Evolutionary conservation across 2,329 filamentous ascomycete species (phyloP), one percentile per base, ranked within the genome.

Genomic region (Nigrospora oryzae): DNA sequence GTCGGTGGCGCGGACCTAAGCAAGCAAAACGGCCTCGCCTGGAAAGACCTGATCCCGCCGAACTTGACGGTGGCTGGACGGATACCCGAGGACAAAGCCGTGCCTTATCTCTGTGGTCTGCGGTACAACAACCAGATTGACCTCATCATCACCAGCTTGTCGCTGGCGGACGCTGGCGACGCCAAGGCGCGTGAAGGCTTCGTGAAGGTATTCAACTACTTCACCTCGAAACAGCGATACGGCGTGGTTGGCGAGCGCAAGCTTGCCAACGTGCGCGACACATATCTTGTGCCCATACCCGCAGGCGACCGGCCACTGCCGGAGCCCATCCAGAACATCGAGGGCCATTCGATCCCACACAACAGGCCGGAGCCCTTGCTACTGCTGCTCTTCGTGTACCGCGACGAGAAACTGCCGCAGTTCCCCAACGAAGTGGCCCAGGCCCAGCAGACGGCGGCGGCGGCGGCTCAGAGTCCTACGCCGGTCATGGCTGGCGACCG

Each of bases 21-120:
- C 38, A 78, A 74, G 49, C 53, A 57, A n/a, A 59, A 51, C 37
- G 57, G 54, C 36, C 58, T 61, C 44, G 70, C 80, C 23, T 97
- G 90, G 89, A 75, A 75, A 15, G 78, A 85, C 46, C 69, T 97
- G 11, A 78, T 95, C 8, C 86, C 89, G 0, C 70, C 77, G 30
- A 75, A 72, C 8, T 70, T 93, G 30, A 80, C 76, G 7, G 83
- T 93, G 17, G 83, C 83, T 40, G 88, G 87, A 1, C 81, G 93
- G 15, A 93, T 98, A 48, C 80, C 86, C 42, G 81, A 88, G 53
- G 77, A 84, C 48, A 85, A 84, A 51, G 93, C 91, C 11, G 89
- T 89, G 46, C 88, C 94, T 49, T 98, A 98, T 57, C 81, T 98
- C 0, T 93, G 89, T 59, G 83, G 88, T 42, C 73, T 97, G 49